These are phyloP conservation scores for Xylariaceae sp. DNA, from an alignment of 2,329 filamentous ascomycete genomes.

Conservation along the genomic window DNA sequence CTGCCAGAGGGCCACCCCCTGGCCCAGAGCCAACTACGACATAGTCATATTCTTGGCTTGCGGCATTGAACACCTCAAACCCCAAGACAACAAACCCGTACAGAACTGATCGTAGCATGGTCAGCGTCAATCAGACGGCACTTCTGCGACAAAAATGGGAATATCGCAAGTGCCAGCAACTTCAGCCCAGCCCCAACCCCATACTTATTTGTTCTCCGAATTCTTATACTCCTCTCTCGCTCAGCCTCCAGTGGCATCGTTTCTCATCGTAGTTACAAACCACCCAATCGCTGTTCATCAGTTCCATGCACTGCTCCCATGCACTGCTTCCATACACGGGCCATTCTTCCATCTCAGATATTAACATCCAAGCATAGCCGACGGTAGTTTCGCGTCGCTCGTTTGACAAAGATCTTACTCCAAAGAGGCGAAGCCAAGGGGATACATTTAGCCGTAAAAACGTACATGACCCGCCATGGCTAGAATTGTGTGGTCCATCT, in stretches of 20 bases:
- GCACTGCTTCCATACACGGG: not conserved
- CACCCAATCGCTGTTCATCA: not conserved
- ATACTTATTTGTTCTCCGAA: too few species aligned
- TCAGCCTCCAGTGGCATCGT: not conserved
- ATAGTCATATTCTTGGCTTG: constrained; percentile 51
- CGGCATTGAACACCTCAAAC: not conserved
- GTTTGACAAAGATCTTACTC: constrained; percentile 4
- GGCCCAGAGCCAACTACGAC: constrained; percentile 66
- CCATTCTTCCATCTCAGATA: constrained; percentile 6
- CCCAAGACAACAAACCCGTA: not conserved
- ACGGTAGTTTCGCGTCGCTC: constrained; percentile 3
- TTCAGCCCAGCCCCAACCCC: not conserved
- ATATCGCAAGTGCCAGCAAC: not conserved
- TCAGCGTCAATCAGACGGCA: not conserved
- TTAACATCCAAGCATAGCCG: constrained; percentile 10
- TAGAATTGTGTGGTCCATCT: not conserved
- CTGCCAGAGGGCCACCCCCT: constrained; percentile 63
- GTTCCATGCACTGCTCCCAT: not conserved
- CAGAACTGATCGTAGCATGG: not conserved
- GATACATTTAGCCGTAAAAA: constrained; percentile 23
- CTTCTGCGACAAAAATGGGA: not conserved
- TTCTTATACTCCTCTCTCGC: constrained; percentile 3
- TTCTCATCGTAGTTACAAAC: not conserved
- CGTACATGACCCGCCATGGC: constrained; percentile 16
- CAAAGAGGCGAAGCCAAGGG: not conserved